Evolutionary conservation across 83 land plant species (phyloP).

Genomic region (Thuja plicata): DNA sequence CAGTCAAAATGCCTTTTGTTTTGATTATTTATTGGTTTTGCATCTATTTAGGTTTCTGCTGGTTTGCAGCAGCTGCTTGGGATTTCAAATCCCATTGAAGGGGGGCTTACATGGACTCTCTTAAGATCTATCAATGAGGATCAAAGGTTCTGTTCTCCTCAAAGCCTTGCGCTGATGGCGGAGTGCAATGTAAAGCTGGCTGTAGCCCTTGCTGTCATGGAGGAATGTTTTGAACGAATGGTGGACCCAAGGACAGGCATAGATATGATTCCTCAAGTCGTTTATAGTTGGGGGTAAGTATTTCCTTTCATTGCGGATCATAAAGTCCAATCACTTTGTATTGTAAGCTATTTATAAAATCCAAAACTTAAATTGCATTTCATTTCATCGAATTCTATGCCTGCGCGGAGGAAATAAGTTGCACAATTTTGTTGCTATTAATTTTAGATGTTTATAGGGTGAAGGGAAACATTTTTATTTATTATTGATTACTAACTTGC

Average conservation of each 20-base stretch:
- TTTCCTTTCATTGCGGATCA: not conserved
- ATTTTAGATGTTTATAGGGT: conserved; percentile 1
- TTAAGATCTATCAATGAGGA: conserved; percentile 66
- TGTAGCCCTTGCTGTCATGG: conserved; percentile 65
- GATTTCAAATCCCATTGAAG: conserved; percentile 41
- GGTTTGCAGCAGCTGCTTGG: conserved; percentile 79
- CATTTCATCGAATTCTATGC: not conserved
- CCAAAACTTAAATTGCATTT: not conserved
- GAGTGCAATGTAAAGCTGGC: conserved; percentile 66
- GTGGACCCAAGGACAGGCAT: conserved; percentile 56
- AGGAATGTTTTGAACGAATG: conserved; percentile 75
- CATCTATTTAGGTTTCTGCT: conserved; percentile 46
- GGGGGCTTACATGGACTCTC: conserved; percentile 79
- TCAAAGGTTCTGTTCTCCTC: conserved; percentile 44
- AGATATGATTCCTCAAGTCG: conserved; percentile 58
- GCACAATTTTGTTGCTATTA: not conserved
- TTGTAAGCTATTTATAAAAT: not conserved
- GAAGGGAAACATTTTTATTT: not conserved
- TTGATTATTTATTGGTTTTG: not conserved
- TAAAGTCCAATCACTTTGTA: not conserved
- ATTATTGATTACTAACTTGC: not conserved
- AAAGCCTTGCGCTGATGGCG: conserved; percentile 35
- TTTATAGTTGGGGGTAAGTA: conserved; percentile 71
- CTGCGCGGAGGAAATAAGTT: not conserved
- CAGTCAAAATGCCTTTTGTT: not conserved